phyloP scores from a whole-genome alignment of 108 stramenopile genomes.

The Skeletonema menzelii region DNA sequence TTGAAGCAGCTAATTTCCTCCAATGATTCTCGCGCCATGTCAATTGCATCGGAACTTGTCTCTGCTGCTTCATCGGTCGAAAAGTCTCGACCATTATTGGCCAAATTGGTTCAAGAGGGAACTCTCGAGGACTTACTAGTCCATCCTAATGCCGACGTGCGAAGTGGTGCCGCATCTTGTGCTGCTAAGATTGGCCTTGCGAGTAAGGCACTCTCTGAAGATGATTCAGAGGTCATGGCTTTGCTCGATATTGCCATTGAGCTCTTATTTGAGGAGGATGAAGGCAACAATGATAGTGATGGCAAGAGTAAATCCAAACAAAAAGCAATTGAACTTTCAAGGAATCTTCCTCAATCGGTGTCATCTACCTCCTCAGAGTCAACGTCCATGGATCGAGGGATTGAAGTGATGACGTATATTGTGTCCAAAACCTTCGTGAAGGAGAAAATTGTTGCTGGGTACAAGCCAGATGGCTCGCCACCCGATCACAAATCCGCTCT shows the following conservation, averaged over 20 bases:
- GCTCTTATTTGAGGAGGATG: constrained; percentile 67
- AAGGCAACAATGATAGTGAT: constrained; percentile 4
- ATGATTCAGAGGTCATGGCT: constrained; percentile 74
- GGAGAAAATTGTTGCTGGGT: constrained; percentile 90
- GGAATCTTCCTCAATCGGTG: constrained; percentile 1
- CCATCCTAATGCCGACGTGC: constrained; percentile 67
- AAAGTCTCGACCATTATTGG: constrained; percentile 55
- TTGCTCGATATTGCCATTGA: constrained; percentile 79
- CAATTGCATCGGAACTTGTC: constrained; percentile 79
- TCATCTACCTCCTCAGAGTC: constrained; percentile 13
- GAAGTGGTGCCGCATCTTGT: constrained; percentile 82
- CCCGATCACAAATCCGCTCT: constrained; percentile 53
- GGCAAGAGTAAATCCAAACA: constrained; percentile 12
- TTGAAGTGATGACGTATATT: constrained; percentile 92
- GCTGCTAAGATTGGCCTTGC: constrained; percentile 85
- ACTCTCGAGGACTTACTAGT: constrained; percentile 58
- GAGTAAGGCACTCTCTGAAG: constrained; percentile 53
- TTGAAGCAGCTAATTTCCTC: constrained; percentile 59
- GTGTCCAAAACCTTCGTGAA: constrained; percentile 86
- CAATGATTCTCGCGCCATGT: constrained; percentile 65
- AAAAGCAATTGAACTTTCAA: not conserved
- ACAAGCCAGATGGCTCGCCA: constrained; percentile 36
- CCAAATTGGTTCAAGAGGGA: constrained; percentile 54
- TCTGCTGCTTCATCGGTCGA: constrained; percentile 79
- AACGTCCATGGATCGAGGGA: constrained; percentile 84